These are phyloP conservation scores for Boletus pseudo-olivaceus DNA, from an alignment of 768 basidiomycete genomes.

Conservation along the genomic window DNA sequence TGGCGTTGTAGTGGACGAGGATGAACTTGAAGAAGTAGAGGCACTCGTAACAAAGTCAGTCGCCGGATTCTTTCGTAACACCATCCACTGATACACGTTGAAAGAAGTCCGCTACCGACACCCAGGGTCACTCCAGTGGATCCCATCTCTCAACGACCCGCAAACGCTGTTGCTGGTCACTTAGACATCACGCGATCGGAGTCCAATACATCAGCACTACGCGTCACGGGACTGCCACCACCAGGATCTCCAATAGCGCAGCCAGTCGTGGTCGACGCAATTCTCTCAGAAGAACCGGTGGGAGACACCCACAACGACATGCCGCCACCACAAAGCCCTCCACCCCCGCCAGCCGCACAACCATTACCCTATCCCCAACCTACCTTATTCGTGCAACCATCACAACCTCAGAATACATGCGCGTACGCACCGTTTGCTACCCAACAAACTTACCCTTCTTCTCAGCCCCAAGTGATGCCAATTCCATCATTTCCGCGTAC, in stretches of 20 bases:
- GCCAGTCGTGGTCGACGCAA: neutral
- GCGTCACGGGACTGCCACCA: neutral
- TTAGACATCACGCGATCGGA: neutral
- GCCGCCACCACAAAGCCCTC: conserved; percentile 2
- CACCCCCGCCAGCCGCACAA: conserved; percentile 6
- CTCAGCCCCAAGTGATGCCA: conserved; percentile 20
- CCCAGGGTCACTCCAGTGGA: conserved; percentile 55
- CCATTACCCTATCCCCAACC: conserved; percentile 10
- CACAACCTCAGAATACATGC: conserved; percentile 20
- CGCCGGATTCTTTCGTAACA: conserved; percentile 5
- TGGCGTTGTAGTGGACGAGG: conserved; percentile 33
- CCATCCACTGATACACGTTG: conserved; percentile 17
- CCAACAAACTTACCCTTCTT: conserved; percentile 17
- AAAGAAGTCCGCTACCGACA: conserved; percentile 61
- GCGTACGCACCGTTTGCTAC: conserved; percentile 10
- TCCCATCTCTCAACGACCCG: conserved; percentile 12
- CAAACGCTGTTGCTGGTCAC: conserved; percentile 1
- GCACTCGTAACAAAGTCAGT: conserved; percentile 45
- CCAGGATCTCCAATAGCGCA: neutral
- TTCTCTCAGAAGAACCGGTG: conserved; percentile 3
- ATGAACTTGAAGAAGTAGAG: conserved; percentile 38
- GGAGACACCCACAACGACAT: neutral
- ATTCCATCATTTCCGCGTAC: conserved; percentile 15
- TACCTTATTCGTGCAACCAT: conserved; percentile 10
- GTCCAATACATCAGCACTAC: neutral